Conservation (phyloP, 768 basidiomycete genomes). For the Tulasnella sp. region DNA sequence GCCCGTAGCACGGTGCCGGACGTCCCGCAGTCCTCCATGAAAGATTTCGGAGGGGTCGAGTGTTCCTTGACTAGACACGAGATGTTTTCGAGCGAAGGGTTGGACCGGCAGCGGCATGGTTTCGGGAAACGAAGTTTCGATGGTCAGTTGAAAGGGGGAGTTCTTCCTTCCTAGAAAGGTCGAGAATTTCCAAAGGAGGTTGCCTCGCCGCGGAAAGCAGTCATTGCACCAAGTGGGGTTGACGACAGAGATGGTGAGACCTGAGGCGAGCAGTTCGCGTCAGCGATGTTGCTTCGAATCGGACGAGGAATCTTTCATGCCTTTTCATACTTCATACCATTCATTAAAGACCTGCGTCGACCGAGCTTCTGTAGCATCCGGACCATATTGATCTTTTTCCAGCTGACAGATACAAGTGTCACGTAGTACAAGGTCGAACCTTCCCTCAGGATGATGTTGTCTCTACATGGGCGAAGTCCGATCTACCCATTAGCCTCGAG, state of each 20-base stretch:
- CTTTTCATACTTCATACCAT: conserved; percentile 21
- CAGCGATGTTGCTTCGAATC: not conserved
- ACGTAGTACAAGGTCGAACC: conserved; percentile 7
- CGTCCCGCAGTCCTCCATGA: not conserved
- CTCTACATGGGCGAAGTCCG: not conserved
- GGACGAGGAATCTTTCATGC: not conserved
- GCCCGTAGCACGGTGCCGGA: not conserved
- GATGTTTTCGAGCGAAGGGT: not conserved
- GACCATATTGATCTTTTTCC: not conserved
- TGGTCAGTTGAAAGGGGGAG: not conserved
- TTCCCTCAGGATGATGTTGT: not conserved
- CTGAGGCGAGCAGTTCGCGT: not conserved
- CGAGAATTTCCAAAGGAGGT: not conserved
- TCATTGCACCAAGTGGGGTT: not conserved
- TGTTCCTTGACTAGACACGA: not conserved
- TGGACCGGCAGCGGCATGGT: not conserved
- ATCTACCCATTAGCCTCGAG: not conserved
- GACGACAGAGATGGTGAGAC: not conserved
- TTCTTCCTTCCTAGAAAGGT: not conserved
- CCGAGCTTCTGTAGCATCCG: not conserved
- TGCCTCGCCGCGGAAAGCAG: not conserved
- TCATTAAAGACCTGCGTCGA: conserved; percentile 1
- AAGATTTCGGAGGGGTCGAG: not conserved
- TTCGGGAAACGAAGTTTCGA: not conserved
- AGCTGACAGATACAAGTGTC: not conserved